phyloP scores from a whole-genome alignment of 2,329 filamentous ascomycete species.

The Sphaceloma murrayae region DNA sequence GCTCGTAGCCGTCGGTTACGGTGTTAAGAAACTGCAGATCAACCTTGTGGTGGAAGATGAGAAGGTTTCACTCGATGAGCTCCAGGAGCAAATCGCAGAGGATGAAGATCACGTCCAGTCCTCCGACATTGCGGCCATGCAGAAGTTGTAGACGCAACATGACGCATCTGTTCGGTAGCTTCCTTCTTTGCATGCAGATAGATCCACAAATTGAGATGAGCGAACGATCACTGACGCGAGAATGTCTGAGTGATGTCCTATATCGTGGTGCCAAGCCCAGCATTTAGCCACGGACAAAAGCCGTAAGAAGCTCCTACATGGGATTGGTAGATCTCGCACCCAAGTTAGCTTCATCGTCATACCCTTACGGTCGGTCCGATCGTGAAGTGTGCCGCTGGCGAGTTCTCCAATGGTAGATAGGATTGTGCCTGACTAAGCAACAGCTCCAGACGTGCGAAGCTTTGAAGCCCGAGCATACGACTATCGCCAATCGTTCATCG shows the following conservation, averaged over 20 bases:
- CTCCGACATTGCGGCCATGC: conserved; percentile 80
- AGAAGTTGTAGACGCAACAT: conserved; percentile 66
- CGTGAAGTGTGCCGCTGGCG: no score
- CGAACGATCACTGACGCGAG: background rate
- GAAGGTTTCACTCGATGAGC: conserved; percentile 78
- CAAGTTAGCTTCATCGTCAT: no score
- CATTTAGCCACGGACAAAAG: no score
- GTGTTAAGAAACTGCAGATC: conserved; percentile 99
- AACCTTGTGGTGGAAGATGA: conserved; percentile 97
- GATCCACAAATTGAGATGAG: conserved; percentile 11
- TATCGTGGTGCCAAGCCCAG: background rate
- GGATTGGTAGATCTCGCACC: no score
- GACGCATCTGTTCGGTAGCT: background rate
- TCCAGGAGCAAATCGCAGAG: conserved; percentile 75
- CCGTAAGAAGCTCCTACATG: no score
- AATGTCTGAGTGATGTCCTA: background rate
- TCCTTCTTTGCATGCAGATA: conserved; percentile 14
- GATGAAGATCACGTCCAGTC: conserved; percentile 96
- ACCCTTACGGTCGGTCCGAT: no score
- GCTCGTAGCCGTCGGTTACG: conserved; percentile 84
- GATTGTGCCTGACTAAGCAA: no score
- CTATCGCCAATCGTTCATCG: background rate
- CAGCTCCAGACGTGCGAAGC: no score
- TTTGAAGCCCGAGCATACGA: background rate
- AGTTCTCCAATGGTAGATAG: no score